Percentiles rank a stretch among this genome's conserved stretches.
Conservation (phyloP, 202 grass and related monocot genomes). For the Eragrostis tef region DNA sequence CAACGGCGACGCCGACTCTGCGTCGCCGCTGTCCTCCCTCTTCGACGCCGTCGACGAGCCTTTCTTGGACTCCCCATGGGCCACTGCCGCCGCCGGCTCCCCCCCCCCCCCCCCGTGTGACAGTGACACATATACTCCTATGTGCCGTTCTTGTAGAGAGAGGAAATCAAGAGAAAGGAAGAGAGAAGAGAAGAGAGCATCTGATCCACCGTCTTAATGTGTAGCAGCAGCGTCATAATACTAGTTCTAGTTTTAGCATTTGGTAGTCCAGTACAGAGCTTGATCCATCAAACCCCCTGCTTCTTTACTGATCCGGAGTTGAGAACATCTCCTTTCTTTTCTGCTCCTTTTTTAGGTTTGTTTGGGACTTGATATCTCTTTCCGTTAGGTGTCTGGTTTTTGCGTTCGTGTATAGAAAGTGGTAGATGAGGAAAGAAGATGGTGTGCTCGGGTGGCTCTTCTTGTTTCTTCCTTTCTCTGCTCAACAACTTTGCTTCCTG, state of each 20-base stretch:
- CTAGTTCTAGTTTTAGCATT: constrained; percentile 35
- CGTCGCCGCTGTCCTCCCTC: constrained; percentile 19
- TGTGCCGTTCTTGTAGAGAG: constrained; percentile 39
- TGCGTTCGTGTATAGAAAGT: constrained; percentile 54
- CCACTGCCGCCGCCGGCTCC: not conserved
- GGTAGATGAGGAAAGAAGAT: constrained; percentile 30
- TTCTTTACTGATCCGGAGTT: constrained; percentile 28
- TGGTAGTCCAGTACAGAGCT: constrained; percentile 51
- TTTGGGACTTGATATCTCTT: constrained; percentile 41
- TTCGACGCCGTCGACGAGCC: constrained; percentile 48
- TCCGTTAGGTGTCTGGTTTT: constrained; percentile 8
- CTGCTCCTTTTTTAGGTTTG: constrained; percentile 46
- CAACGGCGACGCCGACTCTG: constrained; percentile 17
- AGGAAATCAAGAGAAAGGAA: constrained; percentile 30
- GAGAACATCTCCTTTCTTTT: constrained; percentile 15
- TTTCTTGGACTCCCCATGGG: constrained; percentile 38
- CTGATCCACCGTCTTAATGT: constrained; percentile 47
- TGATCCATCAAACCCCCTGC: constrained; percentile 34
- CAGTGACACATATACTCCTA: not conserved
- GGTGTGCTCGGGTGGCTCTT: constrained; percentile 35
- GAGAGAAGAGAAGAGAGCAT: constrained; percentile 45
- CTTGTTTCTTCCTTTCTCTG: constrained; percentile 41
- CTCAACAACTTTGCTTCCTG: constrained; percentile 36
- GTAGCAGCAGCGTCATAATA: constrained; percentile 12
- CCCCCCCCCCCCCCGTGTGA: too few relatives aligned